These are phyloP conservation scores for Sequoiadendron giganteum DNA, from an alignment of 75 land plant genomes.

Conservation along the genomic window DNA sequence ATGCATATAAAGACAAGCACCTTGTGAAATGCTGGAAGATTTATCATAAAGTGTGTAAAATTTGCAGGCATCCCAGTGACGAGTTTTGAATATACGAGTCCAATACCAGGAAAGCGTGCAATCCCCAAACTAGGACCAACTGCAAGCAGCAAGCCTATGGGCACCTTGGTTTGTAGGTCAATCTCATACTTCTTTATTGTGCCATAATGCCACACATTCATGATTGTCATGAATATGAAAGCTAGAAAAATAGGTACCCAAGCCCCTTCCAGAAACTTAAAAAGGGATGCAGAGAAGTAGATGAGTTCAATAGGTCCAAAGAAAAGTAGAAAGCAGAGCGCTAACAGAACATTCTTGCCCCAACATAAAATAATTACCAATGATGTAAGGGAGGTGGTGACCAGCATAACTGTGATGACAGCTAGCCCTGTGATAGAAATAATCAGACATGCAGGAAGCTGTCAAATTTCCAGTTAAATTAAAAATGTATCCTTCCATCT, in stretches of 20 bases:
- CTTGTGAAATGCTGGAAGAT: slow-evolving; percentile 45
- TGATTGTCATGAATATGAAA: slow-evolving; percentile 41
- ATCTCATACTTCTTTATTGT: slow-evolving; percentile 41
- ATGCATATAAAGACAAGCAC: slow-evolving; percentile 41
- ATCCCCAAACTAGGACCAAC: slow-evolving; percentile 46
- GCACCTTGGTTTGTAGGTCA: slow-evolving; percentile 49
- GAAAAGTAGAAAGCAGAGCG: slow-evolving; percentile 53
- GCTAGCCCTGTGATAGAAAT: slow-evolving; percentile 54
- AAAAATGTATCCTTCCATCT: background rate
- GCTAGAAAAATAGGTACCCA: slow-evolving; percentile 46
- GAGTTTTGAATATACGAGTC: slow-evolving; percentile 37
- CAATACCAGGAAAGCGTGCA: slow-evolving; percentile 45
- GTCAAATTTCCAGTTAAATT: background rate
- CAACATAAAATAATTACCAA: slow-evolving; percentile 68
- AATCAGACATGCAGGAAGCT: background rate
- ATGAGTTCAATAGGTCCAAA: slow-evolving; percentile 41
- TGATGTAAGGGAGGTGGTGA: slow-evolving; percentile 79
- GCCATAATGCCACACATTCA: slow-evolving; percentile 51
- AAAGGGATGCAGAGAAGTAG: slow-evolving; percentile 39
- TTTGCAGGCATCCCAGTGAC: slow-evolving; percentile 41
- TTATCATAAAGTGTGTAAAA: slow-evolving; percentile 44
- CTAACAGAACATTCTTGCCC: slow-evolving; percentile 42
- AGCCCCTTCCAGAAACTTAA: slow-evolving; percentile 42
- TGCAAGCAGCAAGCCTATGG: slow-evolving; percentile 27
- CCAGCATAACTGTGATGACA: slow-evolving; percentile 80